phyloP scores from a whole-genome alignment of 2,329 filamentous ascomycete species.

The Drechslerella dactyloides region DNA sequence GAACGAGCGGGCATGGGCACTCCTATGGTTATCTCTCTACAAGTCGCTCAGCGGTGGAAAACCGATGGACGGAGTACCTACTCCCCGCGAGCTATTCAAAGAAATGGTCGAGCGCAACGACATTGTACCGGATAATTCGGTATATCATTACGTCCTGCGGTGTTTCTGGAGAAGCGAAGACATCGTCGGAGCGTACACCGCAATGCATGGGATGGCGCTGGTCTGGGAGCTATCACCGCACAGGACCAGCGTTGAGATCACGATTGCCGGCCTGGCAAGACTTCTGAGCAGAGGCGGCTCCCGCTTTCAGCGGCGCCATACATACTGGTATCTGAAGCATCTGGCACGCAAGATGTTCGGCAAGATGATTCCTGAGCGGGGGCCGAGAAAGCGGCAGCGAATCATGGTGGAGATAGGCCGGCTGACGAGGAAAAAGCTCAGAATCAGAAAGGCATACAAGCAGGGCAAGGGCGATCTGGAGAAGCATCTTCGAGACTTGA shows the following conservation, averaged over 20 bases:
- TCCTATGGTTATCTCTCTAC: conserved; percentile 20
- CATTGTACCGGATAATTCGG: conserved; percentile 10
- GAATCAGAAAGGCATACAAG: conserved; percentile 8
- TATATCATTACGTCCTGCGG: conserved; percentile 27
- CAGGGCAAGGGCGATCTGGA: conserved; percentile 7
- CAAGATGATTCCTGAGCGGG: background rate
- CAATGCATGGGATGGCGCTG: conserved; percentile 43
- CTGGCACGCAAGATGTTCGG: conserved; percentile 23
- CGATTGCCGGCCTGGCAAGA: conserved; percentile 26
- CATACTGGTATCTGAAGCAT: conserved; percentile 39
- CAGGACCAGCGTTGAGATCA: conserved; percentile 21
- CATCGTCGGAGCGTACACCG: conserved; percentile 39
- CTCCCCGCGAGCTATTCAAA: conserved; percentile 24
- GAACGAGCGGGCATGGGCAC: conserved; percentile 13
- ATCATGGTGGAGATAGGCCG: conserved; percentile 24
- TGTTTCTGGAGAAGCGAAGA: conserved; percentile 30
- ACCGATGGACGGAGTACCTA: conserved; percentile 2
- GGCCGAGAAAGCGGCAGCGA: conserved; percentile 4
- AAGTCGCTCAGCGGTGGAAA: conserved; percentile 9
- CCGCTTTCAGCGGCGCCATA: conserved; percentile 22
- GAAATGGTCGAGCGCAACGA: conserved; percentile 34
- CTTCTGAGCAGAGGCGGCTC: conserved; percentile 7
- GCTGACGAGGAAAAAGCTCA: conserved; percentile 4
- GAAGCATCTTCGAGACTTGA: conserved; percentile 19
- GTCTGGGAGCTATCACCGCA: conserved; percentile 32